Percentiles rank a stretch among this genome's conserved stretches.
Conservation (phyloP, 106 monocot species). For the Allium sativum region DNA sequence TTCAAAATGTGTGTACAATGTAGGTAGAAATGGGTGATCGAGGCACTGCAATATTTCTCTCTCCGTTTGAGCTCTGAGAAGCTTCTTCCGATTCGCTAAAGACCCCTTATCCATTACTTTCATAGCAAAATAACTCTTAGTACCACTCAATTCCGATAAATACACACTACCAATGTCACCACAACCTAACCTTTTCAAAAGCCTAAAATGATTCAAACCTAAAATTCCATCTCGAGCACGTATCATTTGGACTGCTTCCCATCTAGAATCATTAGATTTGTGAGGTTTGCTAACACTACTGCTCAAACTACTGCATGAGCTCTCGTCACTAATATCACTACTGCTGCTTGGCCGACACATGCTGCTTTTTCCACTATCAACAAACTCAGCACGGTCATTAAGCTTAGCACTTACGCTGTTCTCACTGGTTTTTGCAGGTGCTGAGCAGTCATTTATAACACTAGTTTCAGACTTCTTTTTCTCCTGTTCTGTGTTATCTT, state of each 20-base stretch:
- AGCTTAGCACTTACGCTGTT: constrained; percentile 17
- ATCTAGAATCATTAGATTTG: constrained; percentile 39
- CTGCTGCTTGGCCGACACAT: constrained; percentile 28
- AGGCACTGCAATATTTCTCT: constrained; percentile 51
- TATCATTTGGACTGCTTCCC: constrained; percentile 34
- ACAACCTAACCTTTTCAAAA: constrained; percentile 41
- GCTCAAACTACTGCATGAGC: constrained; percentile 25
- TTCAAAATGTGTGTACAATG: constrained; percentile 52
- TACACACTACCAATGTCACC: constrained; percentile 61
- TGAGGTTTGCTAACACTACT: constrained; percentile 43
- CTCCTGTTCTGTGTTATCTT: constrained; percentile 6
- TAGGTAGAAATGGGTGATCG: constrained; percentile 59
- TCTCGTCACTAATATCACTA: constrained; percentile 44
- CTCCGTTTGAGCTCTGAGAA: constrained; percentile 50
- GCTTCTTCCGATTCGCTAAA: constrained; percentile 47
- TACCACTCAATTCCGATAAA: constrained; percentile 44
- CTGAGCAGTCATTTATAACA: constrained; percentile 16
- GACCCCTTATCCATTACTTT: constrained; percentile 65
- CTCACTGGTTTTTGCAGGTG: constrained; percentile 27
- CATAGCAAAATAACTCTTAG: constrained; percentile 53
- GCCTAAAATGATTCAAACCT: constrained; percentile 49
- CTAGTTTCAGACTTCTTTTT: constrained; percentile 22
- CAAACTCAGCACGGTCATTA: constrained; percentile 14
- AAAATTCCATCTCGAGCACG: constrained; percentile 29
- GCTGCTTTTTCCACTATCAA: constrained; percentile 31